Conservation (phyloP, 78 protist species). For the Protostelium mycophagum region DNA sequence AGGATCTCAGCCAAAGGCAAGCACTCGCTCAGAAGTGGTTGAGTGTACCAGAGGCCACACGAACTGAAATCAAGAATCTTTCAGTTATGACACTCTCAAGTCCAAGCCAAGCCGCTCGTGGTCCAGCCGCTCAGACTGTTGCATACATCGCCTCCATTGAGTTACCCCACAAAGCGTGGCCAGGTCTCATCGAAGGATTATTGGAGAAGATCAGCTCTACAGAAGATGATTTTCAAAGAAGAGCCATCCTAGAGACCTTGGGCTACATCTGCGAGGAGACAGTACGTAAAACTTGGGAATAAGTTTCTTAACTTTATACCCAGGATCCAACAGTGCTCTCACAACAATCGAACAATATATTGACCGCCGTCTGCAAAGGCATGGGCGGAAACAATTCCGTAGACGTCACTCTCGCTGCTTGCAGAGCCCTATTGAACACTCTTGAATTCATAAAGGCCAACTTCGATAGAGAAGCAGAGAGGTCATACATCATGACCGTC, state of each 20-base stretch:
- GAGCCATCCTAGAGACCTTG: slow-evolving; percentile 70
- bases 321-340: slow-evolving; percentile 26
- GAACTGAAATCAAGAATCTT: not conserved
- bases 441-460: slow-evolving; percentile 22
- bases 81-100: slow-evolving; percentile 1
- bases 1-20: not conserved
- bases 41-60: not conserved
- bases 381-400: not conserved
- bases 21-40: not conserved
- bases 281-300: slow-evolving; percentile 9
- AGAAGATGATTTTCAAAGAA: slow-evolving; percentile 9
- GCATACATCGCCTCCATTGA: slow-evolving; percentile 78
- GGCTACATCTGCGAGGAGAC: slow-evolving; percentile 87
- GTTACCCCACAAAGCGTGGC: slow-evolving; percentile 79
- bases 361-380: slow-evolving; percentile 10
- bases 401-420: not conserved
- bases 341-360: slow-evolving; percentile 13
- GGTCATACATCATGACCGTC: slow-evolving; percentile 66
- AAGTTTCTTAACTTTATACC: not conserved
- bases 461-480: slow-evolving; percentile 53
- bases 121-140: slow-evolving; percentile 40
- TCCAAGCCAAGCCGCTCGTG: slow-evolving; percentile 37
- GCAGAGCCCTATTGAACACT: slow-evolving; percentile 7
- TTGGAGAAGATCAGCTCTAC: slow-evolving; percentile 8
- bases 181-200: slow-evolving; percentile 57